These are phyloP conservation scores for Carnegiea gigantea DNA, from an alignment of 179 eudicot species.

Conservation along the genomic window DNA sequence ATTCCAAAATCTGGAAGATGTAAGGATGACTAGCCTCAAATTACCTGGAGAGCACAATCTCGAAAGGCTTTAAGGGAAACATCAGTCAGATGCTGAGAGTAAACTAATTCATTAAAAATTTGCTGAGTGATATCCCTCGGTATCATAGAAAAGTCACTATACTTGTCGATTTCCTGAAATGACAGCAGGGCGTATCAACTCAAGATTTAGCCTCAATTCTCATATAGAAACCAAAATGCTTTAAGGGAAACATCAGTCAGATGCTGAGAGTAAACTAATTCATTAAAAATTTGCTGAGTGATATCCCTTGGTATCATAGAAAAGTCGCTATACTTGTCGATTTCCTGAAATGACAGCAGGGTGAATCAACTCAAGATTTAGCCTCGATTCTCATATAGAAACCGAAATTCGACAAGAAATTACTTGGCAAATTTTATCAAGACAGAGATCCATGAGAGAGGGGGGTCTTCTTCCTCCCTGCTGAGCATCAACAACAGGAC, in stretches of 20 bases:
- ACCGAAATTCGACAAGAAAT: constrained; percentile 6
- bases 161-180: constrained; percentile 54
- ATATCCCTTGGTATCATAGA: constrained; percentile 77
- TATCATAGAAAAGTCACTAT: constrained; percentile 52
- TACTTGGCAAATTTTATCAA: constrained; percentile 57
- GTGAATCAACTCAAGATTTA: constrained; percentile 8
- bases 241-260: constrained; percentile 45
- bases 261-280: constrained; percentile 52
- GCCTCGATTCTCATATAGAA: neutral
- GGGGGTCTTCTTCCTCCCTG: constrained; percentile 44
- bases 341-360: constrained; percentile 41
- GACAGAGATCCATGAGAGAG: constrained; percentile 64
- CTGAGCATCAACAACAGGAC: constrained; percentile 36
- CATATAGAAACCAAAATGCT: constrained; percentile 42
- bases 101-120: constrained; percentile 65
- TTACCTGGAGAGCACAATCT: constrained; percentile 74
- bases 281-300: constrained; percentile 68
- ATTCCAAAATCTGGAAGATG: neutral
- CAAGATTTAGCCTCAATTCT: neutral
- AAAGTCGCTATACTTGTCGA: constrained; percentile 45
- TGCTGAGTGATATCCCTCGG: constrained; percentile 82
- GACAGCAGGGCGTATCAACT: constrained; percentile 8
- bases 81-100: constrained; percentile 46
- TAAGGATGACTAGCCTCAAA: neutral
- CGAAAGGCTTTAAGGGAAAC: constrained; percentile 55